Evolutionary conservation across 768 basidiomycete genomes (phyloP), one percentile per base, ranked within the genome.

Genomic region (Sporobolomyces roseus): DNA sequence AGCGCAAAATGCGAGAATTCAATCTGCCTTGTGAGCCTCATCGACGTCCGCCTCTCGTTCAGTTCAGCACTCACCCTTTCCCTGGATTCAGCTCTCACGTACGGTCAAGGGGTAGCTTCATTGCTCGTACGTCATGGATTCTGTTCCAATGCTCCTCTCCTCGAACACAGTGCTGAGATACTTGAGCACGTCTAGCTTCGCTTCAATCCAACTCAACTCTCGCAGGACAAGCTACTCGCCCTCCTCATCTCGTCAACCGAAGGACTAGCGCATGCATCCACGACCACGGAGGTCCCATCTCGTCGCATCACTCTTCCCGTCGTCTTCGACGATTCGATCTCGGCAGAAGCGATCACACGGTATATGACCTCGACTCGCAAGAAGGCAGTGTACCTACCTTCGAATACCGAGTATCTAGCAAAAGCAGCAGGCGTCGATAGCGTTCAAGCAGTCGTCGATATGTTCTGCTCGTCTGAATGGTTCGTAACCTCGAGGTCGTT

Each of bases 331-430:
- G 87, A 88, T 73, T 80, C 79, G 8, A 84, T 85, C 83, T 83
- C 76, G n/a, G n/a, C n/a, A n/a, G n/a, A n/a, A 66, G 79, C 79
- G 13, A 9, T 41, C 84, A 84, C 16, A 85, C 86, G 6, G 78
- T 87, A 89, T 75, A 85, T 84, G 83, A 78, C 76, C 10, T 82
- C 83, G 0, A 83, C 80, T 0, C 79, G 87, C 14, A 80, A 82
- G 53, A 82, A 82, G 56, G 86, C 87, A 0, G 84, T 84, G 1
- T 89, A 88, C 76, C 78, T 89, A 0, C 87, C 87, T 0, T 85
- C 84, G 75, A 88, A 89, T 71, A 78, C 87, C 41, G 84, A 86
- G 45, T 88, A 88, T 72, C 81, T 88, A 2, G 85, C 85, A 1
- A 79, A 78, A 45, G 87, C 86, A 50, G 87, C 87, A 70, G 86